Conservation (phyloP, 352 stramenopile genomes). For the Pilasporangium apinafurcum region DNA sequence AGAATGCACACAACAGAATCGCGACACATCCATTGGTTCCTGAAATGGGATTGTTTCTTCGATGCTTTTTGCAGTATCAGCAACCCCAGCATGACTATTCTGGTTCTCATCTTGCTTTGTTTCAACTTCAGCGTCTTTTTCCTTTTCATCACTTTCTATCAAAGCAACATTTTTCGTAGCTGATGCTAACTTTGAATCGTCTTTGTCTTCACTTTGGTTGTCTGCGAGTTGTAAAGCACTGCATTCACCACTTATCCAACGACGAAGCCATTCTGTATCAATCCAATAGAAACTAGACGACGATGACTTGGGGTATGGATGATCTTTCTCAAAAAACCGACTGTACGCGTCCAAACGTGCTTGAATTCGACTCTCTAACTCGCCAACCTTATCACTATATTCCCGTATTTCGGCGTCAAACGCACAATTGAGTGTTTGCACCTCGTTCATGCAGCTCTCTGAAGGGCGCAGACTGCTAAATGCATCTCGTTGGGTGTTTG, state of each 20-base stretch:
- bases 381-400: constrained; percentile 32
- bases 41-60: constrained; percentile 36
- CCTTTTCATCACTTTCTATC: background rate
- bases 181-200: too few species aligned
- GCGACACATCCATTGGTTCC: constrained; percentile 37
- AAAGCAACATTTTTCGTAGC: background rate
- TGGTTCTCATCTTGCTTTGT: constrained; percentile 8
- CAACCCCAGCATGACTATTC: constrained; percentile 2
- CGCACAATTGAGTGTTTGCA: constrained; percentile 40
- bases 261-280: constrained; percentile 50
- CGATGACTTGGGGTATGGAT: constrained; percentile 28
- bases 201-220: constrained; percentile 1
- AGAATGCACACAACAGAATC: constrained; percentile 44
- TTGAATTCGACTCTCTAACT: constrained; percentile 44
- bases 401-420: constrained; percentile 44
- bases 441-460: constrained; percentile 26
- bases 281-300: constrained; percentile 57
- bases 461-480: constrained; percentile 13
- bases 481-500: too few species aligned
- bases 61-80: constrained; percentile 9
- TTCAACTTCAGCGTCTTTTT: constrained; percentile 11
- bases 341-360: constrained; percentile 49
- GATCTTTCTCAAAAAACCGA: constrained; percentile 48
- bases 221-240: too few species aligned
- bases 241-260: constrained; percentile 53